Evolutionary conservation across 768 basidiomycete genomes (phyloP), one percentile per base, ranked within the genome.

Genomic region (Boletellus ananas): DNA sequence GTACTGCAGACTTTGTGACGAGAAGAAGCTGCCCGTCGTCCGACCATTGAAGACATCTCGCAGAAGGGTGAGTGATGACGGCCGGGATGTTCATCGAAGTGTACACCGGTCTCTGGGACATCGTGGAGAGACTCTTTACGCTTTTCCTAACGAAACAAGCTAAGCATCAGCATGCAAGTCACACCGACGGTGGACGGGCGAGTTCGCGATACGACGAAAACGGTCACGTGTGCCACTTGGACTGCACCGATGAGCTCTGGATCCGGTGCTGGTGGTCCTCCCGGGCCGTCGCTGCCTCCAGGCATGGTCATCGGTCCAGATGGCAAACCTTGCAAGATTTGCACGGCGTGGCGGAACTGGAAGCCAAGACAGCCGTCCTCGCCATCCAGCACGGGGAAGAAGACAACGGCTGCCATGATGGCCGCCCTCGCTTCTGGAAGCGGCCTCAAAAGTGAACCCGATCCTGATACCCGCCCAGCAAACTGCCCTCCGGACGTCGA

Each of bases 251-350:
- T 64, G 60, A 58, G 43, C 23, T 39, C 43, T 41, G 10, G 40
- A 37, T 43, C 31, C 35, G 9, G 47, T 27, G 37, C 46, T 4
- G 38, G 25, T n/a, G 34, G 42, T 4, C 33, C 61, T 12, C 20
- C 53, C 37, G 69, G 55, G 45, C 34, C 51, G 5, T 10, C 68
- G n/a, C 62, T 87, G 25, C 87, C 89, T 1, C 87, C 90, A 7
- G 92, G 91, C 3, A 84, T 92, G 77, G 80, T 94, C 49, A 71
- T 98, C 57, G 94, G 90, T 1, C 88, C 91, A 12, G 91, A 97
- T 56, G 94, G 95, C 17, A 96, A 94, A 67, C 92, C 90, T 1
- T 97, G 95, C 77, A 95, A 92, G 72, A 83, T 90, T 25, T 94
- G 93, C 60, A 88, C 83, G 36, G 84, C 87, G 27, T 90, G 89